Evolutionary conservation across 2,329 filamentous ascomycete species (phyloP).

Genomic region (Cyphellophora europaea): DNA sequence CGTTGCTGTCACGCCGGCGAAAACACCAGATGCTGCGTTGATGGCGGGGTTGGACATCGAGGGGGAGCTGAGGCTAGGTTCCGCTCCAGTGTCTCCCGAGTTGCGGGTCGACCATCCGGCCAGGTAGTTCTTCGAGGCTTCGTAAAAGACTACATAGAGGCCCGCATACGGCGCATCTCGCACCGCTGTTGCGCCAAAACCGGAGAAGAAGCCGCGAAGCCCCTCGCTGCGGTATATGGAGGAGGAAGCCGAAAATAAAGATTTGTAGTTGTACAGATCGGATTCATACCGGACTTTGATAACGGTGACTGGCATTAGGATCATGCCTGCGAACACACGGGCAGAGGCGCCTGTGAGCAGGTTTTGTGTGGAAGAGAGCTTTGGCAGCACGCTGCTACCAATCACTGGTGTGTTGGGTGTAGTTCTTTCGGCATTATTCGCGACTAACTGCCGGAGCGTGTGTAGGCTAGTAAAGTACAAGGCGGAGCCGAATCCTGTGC

Average conservation of each 20-base stretch:
- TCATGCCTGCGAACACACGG: conserved; percentile 74
- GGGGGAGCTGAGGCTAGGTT: conserved; percentile 14
- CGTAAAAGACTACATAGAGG: conserved; percentile 89
- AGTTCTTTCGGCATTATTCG: conserved; percentile 28
- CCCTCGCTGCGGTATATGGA: conserved; percentile 71
- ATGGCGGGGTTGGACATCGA: conserved; percentile 49
- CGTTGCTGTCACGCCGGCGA: conserved; percentile 75
- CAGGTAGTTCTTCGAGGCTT: conserved; percentile 64
- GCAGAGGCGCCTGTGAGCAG: conserved; percentile 75
- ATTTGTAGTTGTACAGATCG: conserved; percentile 72
- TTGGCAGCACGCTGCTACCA: conserved; percentile 58
- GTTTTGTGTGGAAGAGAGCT: conserved; percentile 75
- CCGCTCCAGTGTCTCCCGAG: conserved; percentile 16
- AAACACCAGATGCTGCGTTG: conserved; percentile 74
- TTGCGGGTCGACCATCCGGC: conserved; percentile 24
- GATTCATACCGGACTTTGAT: conserved; percentile 96
- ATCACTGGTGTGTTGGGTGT: conserved; percentile 15
- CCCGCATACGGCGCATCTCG: conserved; percentile 96
- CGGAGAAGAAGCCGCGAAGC: conserved; percentile 75
- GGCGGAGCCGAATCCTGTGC: conserved; percentile 85
- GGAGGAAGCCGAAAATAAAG: conserved; percentile 59
- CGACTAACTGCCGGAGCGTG: conserved; percentile 58
- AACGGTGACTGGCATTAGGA: conserved; percentile 92
- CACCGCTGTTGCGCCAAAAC: conserved; percentile 86
- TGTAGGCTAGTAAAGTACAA: conserved; percentile 91